A percentile compares a stretch with the other conserved stretches of the same genome.
Evolutionary conservation across 768 basidiomycete species (phyloP).

Genomic region (Russula brevipes): DNA sequence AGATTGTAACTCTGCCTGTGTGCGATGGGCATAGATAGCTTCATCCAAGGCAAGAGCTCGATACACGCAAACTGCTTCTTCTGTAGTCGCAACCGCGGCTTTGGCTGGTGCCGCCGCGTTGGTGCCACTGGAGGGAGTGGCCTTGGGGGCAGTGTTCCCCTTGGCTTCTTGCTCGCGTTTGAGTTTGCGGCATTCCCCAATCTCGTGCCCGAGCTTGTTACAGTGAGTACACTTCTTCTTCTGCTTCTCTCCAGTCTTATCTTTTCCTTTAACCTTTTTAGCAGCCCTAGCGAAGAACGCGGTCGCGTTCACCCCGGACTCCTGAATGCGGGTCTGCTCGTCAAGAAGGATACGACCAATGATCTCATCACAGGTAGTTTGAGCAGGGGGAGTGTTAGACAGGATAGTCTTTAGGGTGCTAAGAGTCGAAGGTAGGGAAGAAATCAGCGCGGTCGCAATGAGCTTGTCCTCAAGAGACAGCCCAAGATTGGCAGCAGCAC

Average conservation of each 20-base stretch:
- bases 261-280: neutral
- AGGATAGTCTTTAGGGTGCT: constrained; percentile 26
- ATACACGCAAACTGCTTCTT: too few species aligned
- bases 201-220: too few species aligned
- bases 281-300: neutral
- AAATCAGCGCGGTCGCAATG: constrained; percentile 26
- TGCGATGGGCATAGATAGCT: too few species aligned
- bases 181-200: too few species aligned
- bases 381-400: constrained; percentile 3
- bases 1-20: too few species aligned
- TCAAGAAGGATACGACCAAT: constrained; percentile 14
- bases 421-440: constrained; percentile 27
- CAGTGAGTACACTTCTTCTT: neutral
- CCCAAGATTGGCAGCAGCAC: constrained; percentile 22
- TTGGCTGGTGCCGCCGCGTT: too few species aligned
- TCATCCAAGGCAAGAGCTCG: too few species aligned
- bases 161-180: too few species aligned
- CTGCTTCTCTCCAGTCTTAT: neutral
- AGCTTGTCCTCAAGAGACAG: constrained; percentile 25
- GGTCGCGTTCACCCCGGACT: neutral
- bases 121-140: too few species aligned
- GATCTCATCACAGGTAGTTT: constrained; percentile 17
- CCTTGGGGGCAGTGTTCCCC: too few species aligned
- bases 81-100: too few species aligned
- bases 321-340: constrained; percentile 9